Evolutionary conservation across 139 green algal species (phyloP).

Genomic region (Picochlorum costavermella): DNA sequence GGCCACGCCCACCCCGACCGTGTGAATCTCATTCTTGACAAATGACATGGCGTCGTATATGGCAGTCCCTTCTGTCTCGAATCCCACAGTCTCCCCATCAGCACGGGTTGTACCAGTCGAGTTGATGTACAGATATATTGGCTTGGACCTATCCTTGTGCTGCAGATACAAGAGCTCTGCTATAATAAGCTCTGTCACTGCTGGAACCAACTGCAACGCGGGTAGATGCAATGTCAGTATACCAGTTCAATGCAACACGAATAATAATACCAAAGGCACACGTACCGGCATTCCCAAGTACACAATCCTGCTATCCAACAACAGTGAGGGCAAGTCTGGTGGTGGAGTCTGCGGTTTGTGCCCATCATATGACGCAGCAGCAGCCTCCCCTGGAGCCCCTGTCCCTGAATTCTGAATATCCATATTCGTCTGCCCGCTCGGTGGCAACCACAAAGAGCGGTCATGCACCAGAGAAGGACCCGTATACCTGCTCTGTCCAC

Average conservation of each 20-base stretch:
- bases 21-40: constrained; percentile 64
- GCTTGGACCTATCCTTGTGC: constrained; percentile 64
- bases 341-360: constrained; percentile 61
- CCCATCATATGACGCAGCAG: constrained; percentile 25
- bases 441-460: constrained; percentile 17
- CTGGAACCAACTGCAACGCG: constrained; percentile 71
- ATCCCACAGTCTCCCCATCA: constrained; percentile 73
- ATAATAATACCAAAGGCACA: constrained; percentile 21
- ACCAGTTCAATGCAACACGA: neutral
- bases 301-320: constrained; percentile 91
- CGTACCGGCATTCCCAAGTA: constrained; percentile 94
- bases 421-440: neutral
- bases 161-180: constrained; percentile 95
- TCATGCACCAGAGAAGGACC: constrained; percentile 1
- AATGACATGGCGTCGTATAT: constrained; percentile 87
- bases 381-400: constrained; percentile 25
- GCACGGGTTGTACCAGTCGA: constrained; percentile 67
- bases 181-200: constrained; percentile 97
- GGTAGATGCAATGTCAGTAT: too few species aligned
- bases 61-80: constrained; percentile 90
- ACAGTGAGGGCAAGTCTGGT: constrained; percentile 91
- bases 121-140: constrained; percentile 97
- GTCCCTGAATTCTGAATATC: neutral
- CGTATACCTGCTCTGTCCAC: neutral
- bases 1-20: constrained; percentile 47